Percentiles rank a stretch among this genome's conserved stretches.
These are phyloP conservation scores for Trichoderma sp. DNA, from an alignment of 2,329 filamentous ascomycete genomes.

Conservation along the genomic window DNA sequence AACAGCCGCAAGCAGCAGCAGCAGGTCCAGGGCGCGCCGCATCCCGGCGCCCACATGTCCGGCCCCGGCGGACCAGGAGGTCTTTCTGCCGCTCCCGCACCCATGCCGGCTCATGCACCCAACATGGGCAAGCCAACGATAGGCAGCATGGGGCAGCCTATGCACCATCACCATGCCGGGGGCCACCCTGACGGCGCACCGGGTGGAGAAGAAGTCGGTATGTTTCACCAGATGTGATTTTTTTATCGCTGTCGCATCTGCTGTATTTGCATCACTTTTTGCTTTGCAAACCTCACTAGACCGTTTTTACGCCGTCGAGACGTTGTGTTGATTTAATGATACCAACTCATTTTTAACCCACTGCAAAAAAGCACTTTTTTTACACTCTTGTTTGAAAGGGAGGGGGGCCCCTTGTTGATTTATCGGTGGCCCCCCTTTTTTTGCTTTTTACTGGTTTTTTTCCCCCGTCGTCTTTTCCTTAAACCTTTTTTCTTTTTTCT, in stretches of 20 bases:
- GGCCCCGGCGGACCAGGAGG: constrained; percentile 63
- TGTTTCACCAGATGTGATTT: constrained; percentile 91
- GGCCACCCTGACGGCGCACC: constrained; percentile 51
- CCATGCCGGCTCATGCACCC: constrained; percentile 55
- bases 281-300: constrained; percentile 22
- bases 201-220: constrained; percentile 86
- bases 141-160: constrained; percentile 60
- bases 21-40: constrained; percentile 57
- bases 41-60: constrained; percentile 61
- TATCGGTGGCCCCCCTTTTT: constrained; percentile 22
- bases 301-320: constrained; percentile 28
- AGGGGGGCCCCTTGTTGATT: constrained; percentile 14
- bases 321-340: constrained; percentile 39
- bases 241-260: constrained; percentile 36
- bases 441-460: constrained; percentile 23
- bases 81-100: constrained; percentile 59
- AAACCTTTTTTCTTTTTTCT: constrained; percentile 23
- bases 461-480: constrained; percentile 26
- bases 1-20: constrained; percentile 72
- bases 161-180: constrained; percentile 63
- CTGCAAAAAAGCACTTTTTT: constrained; percentile 23
- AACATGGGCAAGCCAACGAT: constrained; percentile 65
- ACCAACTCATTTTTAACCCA: constrained; percentile 30
- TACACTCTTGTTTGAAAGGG: constrained; percentile 28
- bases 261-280: constrained; percentile 38